A percentile compares a stretch with the other conserved stretches of the same genome.
Conservation (phyloP, 2,329 filamentous ascomycete genomes). For the Xylariaceae sp. region DNA sequence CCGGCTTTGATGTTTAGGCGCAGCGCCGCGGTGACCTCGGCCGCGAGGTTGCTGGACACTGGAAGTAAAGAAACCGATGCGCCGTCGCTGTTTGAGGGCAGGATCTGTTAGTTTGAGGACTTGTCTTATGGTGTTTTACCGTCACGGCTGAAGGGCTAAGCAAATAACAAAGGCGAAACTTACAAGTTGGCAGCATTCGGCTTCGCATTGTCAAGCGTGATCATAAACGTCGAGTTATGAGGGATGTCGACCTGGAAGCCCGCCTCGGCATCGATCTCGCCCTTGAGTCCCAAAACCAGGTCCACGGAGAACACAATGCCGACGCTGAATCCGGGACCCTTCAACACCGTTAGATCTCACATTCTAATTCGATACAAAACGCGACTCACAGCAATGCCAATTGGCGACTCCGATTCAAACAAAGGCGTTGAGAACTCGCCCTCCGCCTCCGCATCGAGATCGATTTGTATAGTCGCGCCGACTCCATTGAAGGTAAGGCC, state of each 20-base stretch:
- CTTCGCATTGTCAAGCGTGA: conserved; percentile 22
- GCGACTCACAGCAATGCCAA: conserved; percentile 25
- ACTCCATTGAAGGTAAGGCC: conserved; percentile 27
- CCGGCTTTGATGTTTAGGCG: conserved; percentile 26
- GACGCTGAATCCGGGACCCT: conserved; percentile 26
- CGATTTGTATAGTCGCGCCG: conserved; percentile 24
- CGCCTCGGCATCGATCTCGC: conserved; percentile 21
- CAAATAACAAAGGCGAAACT: conserved; percentile 5
- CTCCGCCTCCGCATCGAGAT: conserved; percentile 14
- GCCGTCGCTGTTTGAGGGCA: conserved; percentile 19
- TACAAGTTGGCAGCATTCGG: conserved; percentile 26
- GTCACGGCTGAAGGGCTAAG: neutral
- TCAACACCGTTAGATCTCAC: neutral
- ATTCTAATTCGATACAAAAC: neutral
- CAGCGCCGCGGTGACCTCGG: conserved; percentile 24
- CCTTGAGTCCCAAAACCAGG: conserved; percentile 23
- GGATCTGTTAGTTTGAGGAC: conserved; percentile 6
- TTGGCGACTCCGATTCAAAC: conserved; percentile 21
- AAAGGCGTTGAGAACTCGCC: conserved; percentile 24
- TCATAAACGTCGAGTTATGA: conserved; percentile 24
- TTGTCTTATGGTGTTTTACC: neutral
- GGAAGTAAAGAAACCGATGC: conserved; percentile 23
- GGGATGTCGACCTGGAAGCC: conserved; percentile 28
- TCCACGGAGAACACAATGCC: conserved; percentile 27
- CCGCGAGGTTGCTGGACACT: conserved; percentile 19